A percentile compares a stretch with the other conserved stretches of the same genome.
These are phyloP conservation scores for Phytophthora capsici DNA, from an alignment of 352 stramenopile genomes.

Conservation along the genomic window DNA sequence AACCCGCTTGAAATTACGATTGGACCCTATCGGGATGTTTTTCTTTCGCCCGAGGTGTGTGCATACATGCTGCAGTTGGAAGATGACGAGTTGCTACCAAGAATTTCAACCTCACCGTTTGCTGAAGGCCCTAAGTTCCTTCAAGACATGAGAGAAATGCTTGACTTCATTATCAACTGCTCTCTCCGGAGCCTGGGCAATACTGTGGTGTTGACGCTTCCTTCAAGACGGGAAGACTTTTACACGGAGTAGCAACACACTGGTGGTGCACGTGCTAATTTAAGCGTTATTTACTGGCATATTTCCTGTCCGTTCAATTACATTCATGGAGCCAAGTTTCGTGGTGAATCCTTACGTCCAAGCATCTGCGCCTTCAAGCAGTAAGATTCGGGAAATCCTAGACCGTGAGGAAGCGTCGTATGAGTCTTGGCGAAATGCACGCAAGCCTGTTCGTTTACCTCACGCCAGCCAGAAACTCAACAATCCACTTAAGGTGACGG, in stretches of 20 bases:
- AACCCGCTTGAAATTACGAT: conserved; percentile 14
- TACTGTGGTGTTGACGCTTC: conserved; percentile 21
- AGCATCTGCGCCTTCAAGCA: conserved; percentile 40
- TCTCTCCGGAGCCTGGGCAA: conserved; percentile 19
- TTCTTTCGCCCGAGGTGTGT: conserved; percentile 26
- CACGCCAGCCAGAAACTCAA: conserved; percentile 69
- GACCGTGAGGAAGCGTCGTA: conserved; percentile 62
- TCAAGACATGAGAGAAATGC: conserved; percentile 40
- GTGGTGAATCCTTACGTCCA: conserved; percentile 60
- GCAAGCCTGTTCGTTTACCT: conserved; percentile 49
- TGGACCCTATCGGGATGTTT: conserved; percentile 24
- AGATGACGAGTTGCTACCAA: conserved; percentile 27
- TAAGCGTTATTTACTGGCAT: neutral
- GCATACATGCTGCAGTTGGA: conserved; percentile 23
- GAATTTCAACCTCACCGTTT: conserved; percentile 37
- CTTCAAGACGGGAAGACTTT: neutral
- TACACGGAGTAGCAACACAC: neutral
- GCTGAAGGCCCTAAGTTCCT: conserved; percentile 40
- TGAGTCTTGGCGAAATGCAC: conserved; percentile 39
- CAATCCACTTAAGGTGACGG: conserved; percentile 24
- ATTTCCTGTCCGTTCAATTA: neutral
- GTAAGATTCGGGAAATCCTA: conserved; percentile 57
- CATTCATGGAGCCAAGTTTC: conserved; percentile 62
- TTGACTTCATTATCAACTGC: conserved; percentile 28
- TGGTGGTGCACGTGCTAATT: conserved; percentile 6